Evolutionary conservation across 345 rosid species (phyloP), one percentile per base, ranked within the genome.

Genomic region (Barbarea vulgaris): DNA sequence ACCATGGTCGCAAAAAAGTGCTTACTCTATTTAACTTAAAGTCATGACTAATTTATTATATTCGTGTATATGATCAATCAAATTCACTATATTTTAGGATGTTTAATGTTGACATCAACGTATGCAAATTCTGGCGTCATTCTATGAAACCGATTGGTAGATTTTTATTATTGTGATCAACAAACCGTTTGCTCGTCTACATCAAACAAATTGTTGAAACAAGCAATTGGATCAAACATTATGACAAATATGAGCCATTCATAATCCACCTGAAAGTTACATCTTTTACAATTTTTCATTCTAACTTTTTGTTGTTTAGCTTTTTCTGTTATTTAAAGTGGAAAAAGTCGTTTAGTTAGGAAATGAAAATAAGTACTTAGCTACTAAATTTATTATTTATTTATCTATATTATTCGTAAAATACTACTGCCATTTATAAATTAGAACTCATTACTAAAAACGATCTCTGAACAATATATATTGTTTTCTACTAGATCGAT

Each of bases 1-100:
- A 69, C 70, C 31, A 76, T 76, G 80, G 75, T 77, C 70, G 66
- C 75, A 9, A 27, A 9, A 25, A 54, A 31, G 12, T 62, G 59
- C 15, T 10, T 69, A 54, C 70, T n/a, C 19, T 42, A 31, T 42
- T 30, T 69, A 61, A 58, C 57, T 60, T 60, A 13, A 44, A 42
- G 65, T 44, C 58, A 17, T 54, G 7, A 8, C 19, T 41, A 28
- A 41, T 44, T 69, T 17, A 33, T 41, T 42, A 36, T 37, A 48
- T 47, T 25, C 52, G 51, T 75, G n/a, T n/a, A n/a, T 14, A 37
- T 37, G 7, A 13, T 17, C 61, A 67, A 67, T 51, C 71, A 12
- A 33, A 31, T 44, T 46, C 58, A 64, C 19, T 51, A 21, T 46
- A 11, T 42, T 73, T 56, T 34, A 36, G 15, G 64, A 64, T 64